Evolutionary conservation across 176 grass and related monocot species (phyloP).

Genomic region (Lolium rigidum): DNA sequence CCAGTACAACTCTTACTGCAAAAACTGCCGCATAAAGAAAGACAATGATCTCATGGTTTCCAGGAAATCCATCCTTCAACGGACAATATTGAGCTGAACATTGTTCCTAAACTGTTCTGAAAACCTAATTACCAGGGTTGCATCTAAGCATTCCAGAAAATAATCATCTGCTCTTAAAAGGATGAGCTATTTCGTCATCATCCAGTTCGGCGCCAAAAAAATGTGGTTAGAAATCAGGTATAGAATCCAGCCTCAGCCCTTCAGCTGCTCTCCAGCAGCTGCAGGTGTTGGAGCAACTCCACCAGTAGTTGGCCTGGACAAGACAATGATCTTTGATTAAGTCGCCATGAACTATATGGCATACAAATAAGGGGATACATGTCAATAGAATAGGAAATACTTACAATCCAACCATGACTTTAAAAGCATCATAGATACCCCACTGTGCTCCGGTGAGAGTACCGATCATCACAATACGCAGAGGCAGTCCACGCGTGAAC

Average conservation of each 20-base stretch:
- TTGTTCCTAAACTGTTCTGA: background rate
- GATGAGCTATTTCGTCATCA: conserved; percentile 17
- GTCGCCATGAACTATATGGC: background rate
- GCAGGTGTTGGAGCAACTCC: conserved; percentile 59
- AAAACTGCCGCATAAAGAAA: background rate
- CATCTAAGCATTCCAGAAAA: background rate
- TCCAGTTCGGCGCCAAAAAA: background rate
- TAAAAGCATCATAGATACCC: conserved; percentile 85
- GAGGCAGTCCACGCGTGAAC: conserved; percentile 68
- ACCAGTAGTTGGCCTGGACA: conserved; percentile 68
- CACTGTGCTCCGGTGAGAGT: conserved; percentile 79
- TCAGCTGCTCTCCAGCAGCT: conserved; percentile 32
- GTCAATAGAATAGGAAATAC: conserved; percentile 33
- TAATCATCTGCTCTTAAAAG: background rate
- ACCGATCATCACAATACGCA: conserved; percentile 88
- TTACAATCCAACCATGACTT: conserved; percentile 91
- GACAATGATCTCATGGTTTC: background rate
- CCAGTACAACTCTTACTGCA: background rate
- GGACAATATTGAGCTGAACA: background rate
- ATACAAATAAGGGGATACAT: background rate
- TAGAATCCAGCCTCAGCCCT: conserved; percentile 38
- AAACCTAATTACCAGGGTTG: background rate
- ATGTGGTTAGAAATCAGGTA: background rate
- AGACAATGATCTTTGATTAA: background rate
- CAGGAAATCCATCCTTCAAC: background rate